A percentile compares a stretch with the other conserved stretches of the same genome.
Evolutionary conservation across 1,284 basidiomycete genomes (phyloP).

Genomic region (Austroboletus niveus): DNA sequence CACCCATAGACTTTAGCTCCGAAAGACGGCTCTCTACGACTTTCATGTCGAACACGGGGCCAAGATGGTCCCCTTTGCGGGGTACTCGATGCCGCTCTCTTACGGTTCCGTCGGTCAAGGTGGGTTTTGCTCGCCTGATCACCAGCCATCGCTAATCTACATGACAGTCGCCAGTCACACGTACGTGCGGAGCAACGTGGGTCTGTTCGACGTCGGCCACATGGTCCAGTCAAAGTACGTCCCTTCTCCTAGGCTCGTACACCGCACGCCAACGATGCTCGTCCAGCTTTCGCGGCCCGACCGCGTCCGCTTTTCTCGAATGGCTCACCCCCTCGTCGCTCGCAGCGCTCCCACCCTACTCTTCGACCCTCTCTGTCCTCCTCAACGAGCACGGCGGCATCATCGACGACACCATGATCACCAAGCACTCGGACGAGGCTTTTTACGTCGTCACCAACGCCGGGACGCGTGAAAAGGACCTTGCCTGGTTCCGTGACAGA

Average conservation of each 20-base stretch:
- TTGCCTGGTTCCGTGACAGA: slow-evolving; percentile 73
- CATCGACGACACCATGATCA: slow-evolving; percentile 91
- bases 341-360: slow-evolving; percentile 62
- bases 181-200: slow-evolving; percentile 81
- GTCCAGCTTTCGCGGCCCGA: slow-evolving; percentile 64
- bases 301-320: slow-evolving; percentile 77
- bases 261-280: neutral
- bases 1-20: slow-evolving; percentile 3
- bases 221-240: slow-evolving; percentile 88
- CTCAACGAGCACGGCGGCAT: slow-evolving; percentile 91
- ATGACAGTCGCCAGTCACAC: slow-evolving; percentile 83
- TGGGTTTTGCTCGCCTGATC: slow-evolving; percentile 30
- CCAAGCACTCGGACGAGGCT: slow-evolving; percentile 74
- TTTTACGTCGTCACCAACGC: slow-evolving; percentile 99
- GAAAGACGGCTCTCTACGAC: slow-evolving; percentile 80
- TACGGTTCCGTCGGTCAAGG: slow-evolving; percentile 86
- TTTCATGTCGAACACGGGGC: slow-evolving; percentile 85
- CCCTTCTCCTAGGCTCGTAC: neutral
- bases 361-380: slow-evolving; percentile 83
- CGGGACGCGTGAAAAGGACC: slow-evolving; percentile 78
- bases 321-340: slow-evolving; percentile 85
- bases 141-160: neutral
- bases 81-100: slow-evolving; percentile 90
- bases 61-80: slow-evolving; percentile 97
- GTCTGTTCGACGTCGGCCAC: slow-evolving; percentile 97